Conservation (phyloP, 225 moss, liverwort and hornwort species). For the Marchantia polymorpha region DNA sequence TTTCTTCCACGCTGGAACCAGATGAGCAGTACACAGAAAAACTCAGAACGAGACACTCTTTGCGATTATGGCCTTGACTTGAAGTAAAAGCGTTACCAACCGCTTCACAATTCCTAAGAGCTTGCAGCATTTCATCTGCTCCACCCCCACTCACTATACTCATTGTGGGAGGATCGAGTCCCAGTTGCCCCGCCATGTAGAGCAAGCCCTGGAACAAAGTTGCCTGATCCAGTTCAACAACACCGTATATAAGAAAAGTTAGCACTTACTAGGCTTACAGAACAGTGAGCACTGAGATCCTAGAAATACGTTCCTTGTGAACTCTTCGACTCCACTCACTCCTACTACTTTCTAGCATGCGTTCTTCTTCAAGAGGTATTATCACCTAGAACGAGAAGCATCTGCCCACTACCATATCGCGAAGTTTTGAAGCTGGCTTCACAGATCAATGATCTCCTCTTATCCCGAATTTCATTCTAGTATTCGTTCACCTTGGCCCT, state of each 20-base stretch:
- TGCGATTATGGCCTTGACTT: slow-evolving; percentile 31
- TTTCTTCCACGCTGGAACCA: slow-evolving; percentile 45
- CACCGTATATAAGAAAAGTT: too few species aligned
- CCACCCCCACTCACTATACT: slow-evolving; percentile 61
- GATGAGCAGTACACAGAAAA: slow-evolving; percentile 73
- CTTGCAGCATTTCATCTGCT: slow-evolving; percentile 64
- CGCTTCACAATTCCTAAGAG: slow-evolving; percentile 76
- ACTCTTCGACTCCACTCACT: too few species aligned
- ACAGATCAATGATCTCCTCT: not conserved
- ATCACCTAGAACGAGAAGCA: not conserved
- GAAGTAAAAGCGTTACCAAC: slow-evolving; percentile 63
- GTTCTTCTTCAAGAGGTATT: not conserved
- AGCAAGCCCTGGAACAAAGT: slow-evolving; percentile 61
- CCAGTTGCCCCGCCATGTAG: slow-evolving; percentile 93
- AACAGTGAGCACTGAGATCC: too few species aligned
- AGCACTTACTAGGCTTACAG: too few species aligned
- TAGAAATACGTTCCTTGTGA: too few species aligned
- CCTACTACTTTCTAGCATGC: not conserved
- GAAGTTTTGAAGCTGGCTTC: not conserved
- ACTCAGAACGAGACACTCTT: slow-evolving; percentile 45
- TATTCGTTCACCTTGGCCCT: too few species aligned
- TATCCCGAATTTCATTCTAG: too few species aligned
- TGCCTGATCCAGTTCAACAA: slow-evolving; percentile 46
- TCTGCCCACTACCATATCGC: not conserved
- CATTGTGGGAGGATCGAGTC: slow-evolving; percentile 95